Conservation (phyloP, 331 rosid genomes). For the Prunus yedoensis region DNA sequence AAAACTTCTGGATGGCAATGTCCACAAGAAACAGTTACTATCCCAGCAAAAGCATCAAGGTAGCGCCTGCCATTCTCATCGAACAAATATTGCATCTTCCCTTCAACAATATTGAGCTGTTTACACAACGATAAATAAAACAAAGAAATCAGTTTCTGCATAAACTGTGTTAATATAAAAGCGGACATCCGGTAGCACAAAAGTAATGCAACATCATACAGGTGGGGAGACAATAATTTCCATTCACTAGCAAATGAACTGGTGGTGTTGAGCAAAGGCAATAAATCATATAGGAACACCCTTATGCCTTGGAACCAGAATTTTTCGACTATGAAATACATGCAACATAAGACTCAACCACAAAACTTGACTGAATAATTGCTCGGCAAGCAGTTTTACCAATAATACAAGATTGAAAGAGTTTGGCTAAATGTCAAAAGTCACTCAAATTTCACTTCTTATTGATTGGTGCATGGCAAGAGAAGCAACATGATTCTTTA, state of each 20-base stretch:
- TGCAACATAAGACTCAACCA: not conserved
- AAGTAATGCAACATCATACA: too few species aligned
- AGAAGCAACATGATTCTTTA: too few species aligned
- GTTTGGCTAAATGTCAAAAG: too few species aligned
- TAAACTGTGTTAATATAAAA: not conserved
- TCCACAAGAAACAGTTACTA: constrained; percentile 92
- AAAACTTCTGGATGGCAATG: constrained; percentile 89
- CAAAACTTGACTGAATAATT: not conserved
- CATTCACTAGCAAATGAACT: not conserved
- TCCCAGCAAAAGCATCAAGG: constrained; percentile 94
- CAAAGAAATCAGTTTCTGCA: not conserved
- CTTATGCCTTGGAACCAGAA: not conserved
- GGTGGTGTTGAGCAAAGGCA: not conserved
- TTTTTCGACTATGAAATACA: too few species aligned
- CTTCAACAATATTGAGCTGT: constrained; percentile 92
- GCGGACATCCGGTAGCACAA: not conserved
- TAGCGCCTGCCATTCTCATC: constrained; percentile 92
- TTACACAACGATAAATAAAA: constrained; percentile 10
- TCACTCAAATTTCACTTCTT: too few species aligned
- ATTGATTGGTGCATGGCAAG: too few species aligned
- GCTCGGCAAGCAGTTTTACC: not conserved
- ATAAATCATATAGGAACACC: not conserved
- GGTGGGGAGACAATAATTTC: too few species aligned
- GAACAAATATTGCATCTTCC: constrained; percentile 90
- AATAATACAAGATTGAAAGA: not conserved